A percentile compares a stretch with the other conserved stretches of the same genome.
These are phyloP conservation scores for Cucurbita argyrosperma DNA, from an alignment of 306 rosid genomes.

Conservation along the genomic window DNA sequence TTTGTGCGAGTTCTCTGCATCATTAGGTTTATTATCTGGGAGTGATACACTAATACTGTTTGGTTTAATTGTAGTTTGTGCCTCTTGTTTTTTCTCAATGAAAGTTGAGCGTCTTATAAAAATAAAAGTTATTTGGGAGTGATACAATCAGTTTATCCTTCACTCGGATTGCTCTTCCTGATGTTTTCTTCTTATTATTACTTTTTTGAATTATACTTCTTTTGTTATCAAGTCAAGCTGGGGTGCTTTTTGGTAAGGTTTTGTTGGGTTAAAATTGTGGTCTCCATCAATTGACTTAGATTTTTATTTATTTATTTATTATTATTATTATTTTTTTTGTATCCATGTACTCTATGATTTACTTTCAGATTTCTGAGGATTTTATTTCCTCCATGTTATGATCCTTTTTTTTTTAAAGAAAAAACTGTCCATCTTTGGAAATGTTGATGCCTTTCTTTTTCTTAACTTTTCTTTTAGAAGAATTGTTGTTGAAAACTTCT, in stretches of 20 bases:
- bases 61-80: too few relatives aligned
- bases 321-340: neutral
- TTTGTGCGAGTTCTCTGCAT: neutral
- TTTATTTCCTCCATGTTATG: neutral
- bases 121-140: too few relatives aligned
- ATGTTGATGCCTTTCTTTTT: neutral
- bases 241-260: neutral
- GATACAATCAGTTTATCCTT: too few relatives aligned
- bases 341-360: neutral
- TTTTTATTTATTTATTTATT: too few relatives aligned
- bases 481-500: neutral
- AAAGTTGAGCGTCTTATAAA: too few relatives aligned
- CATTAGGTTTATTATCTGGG: too few relatives aligned
- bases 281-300: neutral
- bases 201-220: neutral
- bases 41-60: too few relatives aligned
- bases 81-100: too few relatives aligned
- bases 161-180: too few relatives aligned
- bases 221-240: neutral
- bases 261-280: neutral
- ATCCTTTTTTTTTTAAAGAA: neutral
- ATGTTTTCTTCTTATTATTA: too few relatives aligned
- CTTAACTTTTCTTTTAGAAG: neutral
- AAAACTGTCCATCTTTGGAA: neutral
- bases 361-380: neutral